Conservation (phyloP, 129 eudicot genomes). For the Erigeron canadensis region DNA sequence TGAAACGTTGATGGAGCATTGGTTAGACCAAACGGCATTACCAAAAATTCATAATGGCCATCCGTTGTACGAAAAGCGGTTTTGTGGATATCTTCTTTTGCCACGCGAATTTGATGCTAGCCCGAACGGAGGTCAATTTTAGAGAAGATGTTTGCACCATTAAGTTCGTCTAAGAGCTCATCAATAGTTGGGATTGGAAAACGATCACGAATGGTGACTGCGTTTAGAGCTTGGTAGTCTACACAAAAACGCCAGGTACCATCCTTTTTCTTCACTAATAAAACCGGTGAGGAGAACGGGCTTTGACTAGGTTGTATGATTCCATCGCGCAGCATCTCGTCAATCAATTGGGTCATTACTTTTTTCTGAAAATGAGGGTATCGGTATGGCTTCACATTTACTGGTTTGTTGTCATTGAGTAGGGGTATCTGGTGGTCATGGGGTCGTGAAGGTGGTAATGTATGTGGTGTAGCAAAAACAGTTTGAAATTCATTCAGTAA, state of each 20-base stretch:
- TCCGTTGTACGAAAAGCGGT: not conserved
- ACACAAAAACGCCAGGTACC: too few species aligned
- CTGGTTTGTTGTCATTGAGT: not conserved
- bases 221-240: too few species aligned
- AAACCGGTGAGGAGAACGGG: not conserved
- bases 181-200: not conserved
- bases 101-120: not conserved
- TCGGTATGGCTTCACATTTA: too few species aligned
- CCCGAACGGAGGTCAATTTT: not conserved
- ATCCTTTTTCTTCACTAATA: not conserved
- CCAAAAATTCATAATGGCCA: too few species aligned
- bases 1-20: too few species aligned
- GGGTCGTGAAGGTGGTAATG: not conserved
- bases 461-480: not conserved
- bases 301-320: not conserved
- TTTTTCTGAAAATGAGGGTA: not conserved
- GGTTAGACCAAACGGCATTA: too few species aligned
- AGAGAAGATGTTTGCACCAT: too few species aligned
- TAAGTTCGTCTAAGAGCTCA: not conserved
- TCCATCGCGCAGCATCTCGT: not conserved
- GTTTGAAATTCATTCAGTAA: not conserved
- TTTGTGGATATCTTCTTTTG: not conserved
- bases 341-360: not conserved
- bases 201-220: not conserved
- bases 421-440: slow-evolving; percentile 2